These are phyloP conservation scores for Climacium dendroides DNA, from an alignment of 225 moss, liverwort and hornwort genomes.

Conservation along the genomic window DNA sequence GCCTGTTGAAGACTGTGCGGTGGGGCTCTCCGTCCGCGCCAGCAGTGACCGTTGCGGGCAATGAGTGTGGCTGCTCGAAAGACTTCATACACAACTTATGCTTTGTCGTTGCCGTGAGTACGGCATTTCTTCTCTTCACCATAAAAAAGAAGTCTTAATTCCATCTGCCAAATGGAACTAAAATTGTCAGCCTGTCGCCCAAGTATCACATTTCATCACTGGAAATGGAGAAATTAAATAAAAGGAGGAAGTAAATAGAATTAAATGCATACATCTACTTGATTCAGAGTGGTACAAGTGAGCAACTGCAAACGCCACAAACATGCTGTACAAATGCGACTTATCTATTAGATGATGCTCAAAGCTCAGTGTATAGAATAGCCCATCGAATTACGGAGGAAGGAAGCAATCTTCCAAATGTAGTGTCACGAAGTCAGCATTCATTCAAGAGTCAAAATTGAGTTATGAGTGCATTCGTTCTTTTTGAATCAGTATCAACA, in stretches of 20 bases:
- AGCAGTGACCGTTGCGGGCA: too few relatives aligned
- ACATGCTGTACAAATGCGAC: not conserved
- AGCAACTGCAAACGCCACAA: not conserved
- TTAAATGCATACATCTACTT: not conserved
- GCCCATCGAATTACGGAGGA: accelerated
- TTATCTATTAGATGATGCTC: not conserved
- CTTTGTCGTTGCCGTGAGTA: not conserved
- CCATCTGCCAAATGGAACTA: not conserved
- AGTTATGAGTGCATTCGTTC: not conserved
- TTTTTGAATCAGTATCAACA: too few relatives aligned
- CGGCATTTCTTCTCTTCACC: not conserved
- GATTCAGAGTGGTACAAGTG: not conserved
- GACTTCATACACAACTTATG: too few relatives aligned
- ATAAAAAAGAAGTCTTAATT: not conserved
- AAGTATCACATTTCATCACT: not conserved
- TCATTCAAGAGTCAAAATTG: not conserved
- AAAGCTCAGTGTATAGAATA: not conserved
- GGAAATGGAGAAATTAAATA: not conserved
- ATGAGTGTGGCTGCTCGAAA: too few relatives aligned
- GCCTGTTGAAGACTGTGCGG: too few relatives aligned
- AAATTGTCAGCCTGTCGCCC: not conserved
- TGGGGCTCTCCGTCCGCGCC: too few relatives aligned
- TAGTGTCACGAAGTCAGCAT: not conserved
- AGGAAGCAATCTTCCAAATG: not conserved
- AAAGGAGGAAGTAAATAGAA: not conserved